Percentiles rank a stretch among this genome's conserved stretches.
phyloP scores from a whole-genome alignment of 768 basidiomycete species.

The Suillus americanus region DNA sequence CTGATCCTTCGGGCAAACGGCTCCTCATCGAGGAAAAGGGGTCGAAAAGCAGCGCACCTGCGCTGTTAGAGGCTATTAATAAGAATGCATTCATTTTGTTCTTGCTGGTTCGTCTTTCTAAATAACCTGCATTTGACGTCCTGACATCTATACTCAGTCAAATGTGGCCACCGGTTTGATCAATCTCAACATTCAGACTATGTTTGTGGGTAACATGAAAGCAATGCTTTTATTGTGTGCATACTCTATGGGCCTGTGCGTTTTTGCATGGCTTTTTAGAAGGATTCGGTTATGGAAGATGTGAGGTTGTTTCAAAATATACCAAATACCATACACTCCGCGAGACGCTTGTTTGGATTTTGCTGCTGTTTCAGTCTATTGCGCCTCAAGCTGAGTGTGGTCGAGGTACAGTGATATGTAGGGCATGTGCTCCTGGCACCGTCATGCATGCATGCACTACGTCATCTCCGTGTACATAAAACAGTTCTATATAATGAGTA shows the following conservation, averaged over 20 bases:
- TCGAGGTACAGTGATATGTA: not conserved
- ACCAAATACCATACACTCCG: not conserved
- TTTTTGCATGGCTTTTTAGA: conserved; percentile 59
- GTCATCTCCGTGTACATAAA: not conserved
- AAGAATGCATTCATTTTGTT: conserved; percentile 78
- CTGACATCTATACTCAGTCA: conserved; percentile 48
- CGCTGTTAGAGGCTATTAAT: conserved; percentile 80
- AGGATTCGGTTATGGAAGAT: conserved; percentile 34
- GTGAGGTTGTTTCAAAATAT: conserved; percentile 3
- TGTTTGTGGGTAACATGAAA: conserved; percentile 60
- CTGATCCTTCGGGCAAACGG: conserved; percentile 23
- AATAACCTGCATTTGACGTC: not conserved
- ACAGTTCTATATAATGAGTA: not conserved
- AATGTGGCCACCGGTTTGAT: conserved; percentile 85
- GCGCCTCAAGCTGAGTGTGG: not conserved
- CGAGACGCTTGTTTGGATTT: not conserved
- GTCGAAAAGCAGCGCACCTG: conserved; percentile 34
- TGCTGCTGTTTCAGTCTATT: not conserved
- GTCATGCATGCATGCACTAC: not conserved
- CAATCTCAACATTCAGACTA: conserved; percentile 78
- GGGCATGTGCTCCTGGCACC: not conserved
- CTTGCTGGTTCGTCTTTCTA: conserved; percentile 61
- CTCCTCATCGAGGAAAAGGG: conserved; percentile 27
- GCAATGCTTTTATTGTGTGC: conserved; percentile 62
- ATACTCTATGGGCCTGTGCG: conserved; percentile 62